Evolutionary conservation across 306 rosid genomes (phyloP).

Genomic region (Cicer chorassanicum): DNA sequence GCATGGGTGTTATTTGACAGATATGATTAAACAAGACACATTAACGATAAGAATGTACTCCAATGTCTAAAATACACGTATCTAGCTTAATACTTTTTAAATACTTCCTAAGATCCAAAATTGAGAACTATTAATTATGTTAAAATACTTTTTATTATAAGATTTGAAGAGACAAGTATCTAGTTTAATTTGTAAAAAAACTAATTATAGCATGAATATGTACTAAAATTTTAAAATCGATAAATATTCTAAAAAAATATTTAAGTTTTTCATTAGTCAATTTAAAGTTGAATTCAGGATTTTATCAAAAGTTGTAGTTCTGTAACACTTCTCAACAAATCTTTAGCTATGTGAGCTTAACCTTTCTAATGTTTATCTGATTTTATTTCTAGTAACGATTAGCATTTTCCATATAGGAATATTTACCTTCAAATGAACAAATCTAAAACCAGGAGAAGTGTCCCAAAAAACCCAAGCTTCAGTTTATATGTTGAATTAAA

Average conservation of each 20-base stretch:
- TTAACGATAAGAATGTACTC: background rate
- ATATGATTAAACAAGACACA: background rate
- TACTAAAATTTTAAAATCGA: background rate
- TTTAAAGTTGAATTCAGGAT: background rate
- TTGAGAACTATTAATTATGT: background rate
- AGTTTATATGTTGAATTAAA: background rate
- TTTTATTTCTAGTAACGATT: background rate
- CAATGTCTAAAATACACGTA: conserved; percentile 1
- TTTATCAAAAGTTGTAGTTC: background rate
- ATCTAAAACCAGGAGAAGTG: background rate
- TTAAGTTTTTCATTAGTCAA: background rate
- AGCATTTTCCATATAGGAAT: background rate
- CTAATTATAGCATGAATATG: background rate
- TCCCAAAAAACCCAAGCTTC: conserved; percentile 1
- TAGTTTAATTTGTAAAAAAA: background rate
- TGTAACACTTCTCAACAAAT: too few relatives aligned
- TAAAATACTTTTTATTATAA: background rate
- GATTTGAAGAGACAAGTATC: background rate
- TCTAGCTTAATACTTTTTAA: background rate
- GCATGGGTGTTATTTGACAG: too few relatives aligned
- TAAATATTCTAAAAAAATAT: too few relatives aligned
- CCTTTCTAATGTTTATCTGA: background rate
- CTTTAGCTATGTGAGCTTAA: too few relatives aligned
- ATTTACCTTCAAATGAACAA: conserved; percentile 15
- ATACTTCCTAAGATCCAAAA: too few relatives aligned